phyloP scores from a whole-genome alignment of 805 yeast species.

The Schwanniomyces yamadae region DNA sequence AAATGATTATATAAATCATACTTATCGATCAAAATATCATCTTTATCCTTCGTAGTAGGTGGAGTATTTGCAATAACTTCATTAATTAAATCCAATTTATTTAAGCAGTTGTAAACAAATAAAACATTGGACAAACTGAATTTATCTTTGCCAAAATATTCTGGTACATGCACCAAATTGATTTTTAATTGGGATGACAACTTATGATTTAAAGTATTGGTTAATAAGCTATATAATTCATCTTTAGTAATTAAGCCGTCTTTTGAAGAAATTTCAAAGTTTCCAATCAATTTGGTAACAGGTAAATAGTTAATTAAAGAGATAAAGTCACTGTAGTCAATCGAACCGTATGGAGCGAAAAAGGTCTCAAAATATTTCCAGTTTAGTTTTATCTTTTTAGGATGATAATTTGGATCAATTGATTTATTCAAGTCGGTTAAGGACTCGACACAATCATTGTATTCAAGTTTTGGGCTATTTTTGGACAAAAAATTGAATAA shows the following conservation, averaged over 20 bases:
- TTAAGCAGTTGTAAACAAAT: slow-evolving; percentile 39
- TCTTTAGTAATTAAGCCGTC: slow-evolving; percentile 28
- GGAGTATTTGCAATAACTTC: slow-evolving; percentile 48
- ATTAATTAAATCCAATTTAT: slow-evolving; percentile 43
- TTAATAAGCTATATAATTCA: slow-evolving; percentile 32
- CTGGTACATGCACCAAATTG: slow-evolving; percentile 34
- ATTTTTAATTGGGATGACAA: slow-evolving; percentile 36
- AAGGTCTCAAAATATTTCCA: slow-evolving; percentile 43
- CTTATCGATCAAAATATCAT: slow-evolving; percentile 42
- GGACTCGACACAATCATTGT: slow-evolving; percentile 33
- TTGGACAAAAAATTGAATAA: slow-evolving; percentile 23
- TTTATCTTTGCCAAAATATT: slow-evolving; percentile 30
- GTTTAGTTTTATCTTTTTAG: slow-evolving; percentile 39
- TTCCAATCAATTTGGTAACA: slow-evolving; percentile 45
- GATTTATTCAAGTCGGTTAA: slow-evolving; percentile 39
- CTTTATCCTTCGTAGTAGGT: slow-evolving; percentile 40
- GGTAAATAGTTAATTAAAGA: slow-evolving; percentile 43
- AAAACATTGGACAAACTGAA: slow-evolving; percentile 40
- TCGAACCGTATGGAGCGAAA: slow-evolving; percentile 39
- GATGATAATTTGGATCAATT: slow-evolving; percentile 42
- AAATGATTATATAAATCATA: slow-evolving; percentile 40
- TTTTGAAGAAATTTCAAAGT: slow-evolving; percentile 37
- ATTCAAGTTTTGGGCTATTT: slow-evolving; percentile 21
- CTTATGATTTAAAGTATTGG: slow-evolving; percentile 41
- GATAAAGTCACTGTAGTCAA: slow-evolving; percentile 39